Base-by-base conservation (phyloP, 768 basidiomycete genomes). In the Psilocybe azurescens region DNA sequence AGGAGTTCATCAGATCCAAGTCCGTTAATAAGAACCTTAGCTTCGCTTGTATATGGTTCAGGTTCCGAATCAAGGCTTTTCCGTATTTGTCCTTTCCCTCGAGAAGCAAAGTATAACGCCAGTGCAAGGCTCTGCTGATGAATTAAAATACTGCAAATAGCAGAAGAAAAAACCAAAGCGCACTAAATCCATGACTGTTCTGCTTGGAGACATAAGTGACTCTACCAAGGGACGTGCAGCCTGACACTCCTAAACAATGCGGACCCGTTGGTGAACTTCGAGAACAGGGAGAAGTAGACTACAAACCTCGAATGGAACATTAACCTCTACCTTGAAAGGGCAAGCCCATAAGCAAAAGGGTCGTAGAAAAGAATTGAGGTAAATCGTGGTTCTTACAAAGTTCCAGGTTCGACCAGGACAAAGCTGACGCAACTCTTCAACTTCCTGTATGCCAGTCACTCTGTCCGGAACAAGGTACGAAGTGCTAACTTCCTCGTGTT, bases 1-100 rank as follows among this genome's bases (percentile, higher is more conserved):
- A 99, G 80, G 44, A 98, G 81, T 72, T 99, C 97, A 71, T 99
- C 97, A 1, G 97, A 93, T 0, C 97, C 97, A 6, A 99, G 79
- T 1, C 97, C 97, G 64, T 88, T 96, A 28, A 99, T 77, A 8
- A 98, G 78, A 0, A 99, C 95, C 48, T 86, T 84, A 0, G 97
- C 94, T 7, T 81, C 73, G 64, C 91, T 95, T 0, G 76, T 81
- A 74, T 97, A 97, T 6, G 79, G 76, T 18, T 68, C 68, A 2
- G 82, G 74, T 3, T 78, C 71, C 1, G 75, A 73, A n/a, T 72
- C 75, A 1, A 71, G 63, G 11, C 69, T 53, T 10, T 66, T 67
- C 33, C 83, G 80, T 0, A 92, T 69, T 53, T 81, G 77, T 1
- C 97, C 97, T 36, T 76, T 69, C 0, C 93, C 95, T 48, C 89